Conservation (phyloP, 129 eudicot species). For the Escallonia rubra region DNA sequence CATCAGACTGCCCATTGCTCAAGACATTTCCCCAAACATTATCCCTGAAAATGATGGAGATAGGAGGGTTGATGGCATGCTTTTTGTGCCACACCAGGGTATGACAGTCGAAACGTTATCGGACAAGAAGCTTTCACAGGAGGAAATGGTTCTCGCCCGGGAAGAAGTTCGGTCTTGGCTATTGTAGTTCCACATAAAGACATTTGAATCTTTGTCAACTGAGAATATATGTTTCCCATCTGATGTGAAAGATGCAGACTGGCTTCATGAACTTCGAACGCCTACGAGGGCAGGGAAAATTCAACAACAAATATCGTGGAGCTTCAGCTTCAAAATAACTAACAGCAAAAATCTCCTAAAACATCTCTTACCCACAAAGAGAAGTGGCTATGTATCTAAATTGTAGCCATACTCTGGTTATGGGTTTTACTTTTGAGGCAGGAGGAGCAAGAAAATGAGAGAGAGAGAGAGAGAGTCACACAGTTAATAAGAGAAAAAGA, state of each 20-base stretch:
- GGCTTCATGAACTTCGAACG: conserved; percentile 50
- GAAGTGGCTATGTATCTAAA: no score
- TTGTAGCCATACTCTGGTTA: no score
- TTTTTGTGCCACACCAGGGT: conserved; percentile 73
- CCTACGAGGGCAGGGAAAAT: conserved; percentile 27
- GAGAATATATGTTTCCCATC: conserved; percentile 78
- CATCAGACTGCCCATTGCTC: conserved; percentile 20
- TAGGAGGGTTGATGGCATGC: conserved; percentile 31
- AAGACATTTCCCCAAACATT: conserved; percentile 9
- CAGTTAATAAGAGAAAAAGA: no score
- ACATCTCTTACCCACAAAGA: no score
- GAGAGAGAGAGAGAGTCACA: no score
- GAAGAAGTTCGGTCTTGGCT: conserved; percentile 28
- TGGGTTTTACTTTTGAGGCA: no score
- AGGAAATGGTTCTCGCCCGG: conserved; percentile 33
- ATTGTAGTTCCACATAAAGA: conserved; percentile 59
- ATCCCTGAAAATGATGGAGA: conserved; percentile 20
- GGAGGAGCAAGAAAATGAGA: no score
- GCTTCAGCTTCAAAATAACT: no score
- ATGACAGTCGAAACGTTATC: conserved; percentile 57
- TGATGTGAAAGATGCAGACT: conserved; percentile 72
- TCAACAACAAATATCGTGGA: no score
- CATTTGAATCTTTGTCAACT: conserved; percentile 63
- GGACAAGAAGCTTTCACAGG: conserved; percentile 55
- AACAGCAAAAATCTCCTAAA: no score